Evolutionary conservation across 768 basidiomycete genomes (phyloP).

Genomic region (Kwoniella botswanensis): DNA sequence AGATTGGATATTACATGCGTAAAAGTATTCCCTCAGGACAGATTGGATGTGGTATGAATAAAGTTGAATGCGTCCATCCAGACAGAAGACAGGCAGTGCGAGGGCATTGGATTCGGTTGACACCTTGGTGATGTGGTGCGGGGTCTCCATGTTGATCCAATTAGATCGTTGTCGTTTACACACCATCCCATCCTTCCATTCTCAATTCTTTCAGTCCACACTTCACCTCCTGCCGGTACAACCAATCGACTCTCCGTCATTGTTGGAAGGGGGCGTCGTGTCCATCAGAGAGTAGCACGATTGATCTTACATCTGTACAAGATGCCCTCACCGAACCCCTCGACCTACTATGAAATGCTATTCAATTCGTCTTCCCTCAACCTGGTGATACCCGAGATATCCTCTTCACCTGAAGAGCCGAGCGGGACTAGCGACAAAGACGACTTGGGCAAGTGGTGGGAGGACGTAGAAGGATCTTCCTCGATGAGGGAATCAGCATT

Average conservation of each 20-base stretch:
- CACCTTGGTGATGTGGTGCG: not conserved
- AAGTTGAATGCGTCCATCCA: too few species aligned
- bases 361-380: conserved; percentile 40
- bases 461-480: conserved; percentile 10
- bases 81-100: too few species aligned
- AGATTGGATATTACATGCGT: too few species aligned
- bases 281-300: not conserved
- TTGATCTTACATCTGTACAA: not conserved
- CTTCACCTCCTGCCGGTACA: too few species aligned
- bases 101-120: too few species aligned
- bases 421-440: conserved; percentile 4
- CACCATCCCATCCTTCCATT: not conserved
- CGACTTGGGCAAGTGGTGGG: conserved; percentile 35
- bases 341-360: conserved; percentile 30
- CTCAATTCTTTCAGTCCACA: not conserved
- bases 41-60: too few species aligned
- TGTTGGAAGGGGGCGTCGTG: too few species aligned
- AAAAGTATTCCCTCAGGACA: too few species aligned
- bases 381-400: conserved; percentile 34
- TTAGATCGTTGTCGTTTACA: too few species aligned
- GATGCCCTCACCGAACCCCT: conserved; percentile 9
- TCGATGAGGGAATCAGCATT: conserved; percentile 36
- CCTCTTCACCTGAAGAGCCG: conserved; percentile 14
- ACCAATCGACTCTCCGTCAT: too few species aligned
- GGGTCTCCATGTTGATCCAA: not conserved